A percentile compares a stretch with the other conserved stretches of the same genome.
Evolutionary conservation across 805 yeast genomes (phyloP).

Genomic region (Cyberlindnera euphorbiae): DNA sequence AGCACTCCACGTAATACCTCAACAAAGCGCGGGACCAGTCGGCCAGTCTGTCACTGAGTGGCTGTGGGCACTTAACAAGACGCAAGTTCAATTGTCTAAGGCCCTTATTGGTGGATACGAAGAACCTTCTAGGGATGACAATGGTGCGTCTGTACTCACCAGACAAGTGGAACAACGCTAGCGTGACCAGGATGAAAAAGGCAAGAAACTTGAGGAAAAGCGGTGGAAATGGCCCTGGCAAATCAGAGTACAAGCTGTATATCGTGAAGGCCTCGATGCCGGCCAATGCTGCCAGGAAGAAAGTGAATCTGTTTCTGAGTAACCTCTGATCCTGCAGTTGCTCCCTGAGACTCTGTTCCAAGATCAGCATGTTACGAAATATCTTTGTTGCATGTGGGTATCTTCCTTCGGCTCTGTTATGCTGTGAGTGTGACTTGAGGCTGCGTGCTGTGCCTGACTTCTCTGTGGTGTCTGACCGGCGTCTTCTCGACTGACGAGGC

Average conservation of each 20-base stretch:
- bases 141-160: slow-evolving; percentile 90
- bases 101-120: slow-evolving; percentile 84
- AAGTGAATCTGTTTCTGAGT: slow-evolving; percentile 45
- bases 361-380: slow-evolving; percentile 71
- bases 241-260: slow-evolving; percentile 34
- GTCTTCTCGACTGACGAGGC: slow-evolving; percentile 5
- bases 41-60: slow-evolving; percentile 32
- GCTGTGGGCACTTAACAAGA: slow-evolving; percentile 55
- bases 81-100: slow-evolving; percentile 77
- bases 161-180: slow-evolving; percentile 73
- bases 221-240: slow-evolving; percentile 34
- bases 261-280: slow-evolving; percentile 36
- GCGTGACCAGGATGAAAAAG: slow-evolving; percentile 58
- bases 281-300: slow-evolving; percentile 36
- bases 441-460: slow-evolving; percentile 17
- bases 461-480: slow-evolving; percentile 24
- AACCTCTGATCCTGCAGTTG: slow-evolving; percentile 73
- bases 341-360: slow-evolving; percentile 80
- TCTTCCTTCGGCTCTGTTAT: slow-evolving; percentile 19
- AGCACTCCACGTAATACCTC: slow-evolving; percentile 21
- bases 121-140: slow-evolving; percentile 71
- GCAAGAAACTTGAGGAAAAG: slow-evolving; percentile 46
- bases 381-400: slow-evolving; percentile 60
- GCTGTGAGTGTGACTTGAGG: slow-evolving; percentile 21
- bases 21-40: slow-evolving; percentile 30